Evolutionary conservation across 164 flowering plant genomes (phyloP).

Genomic region (Kingdonia uniflora): DNA sequence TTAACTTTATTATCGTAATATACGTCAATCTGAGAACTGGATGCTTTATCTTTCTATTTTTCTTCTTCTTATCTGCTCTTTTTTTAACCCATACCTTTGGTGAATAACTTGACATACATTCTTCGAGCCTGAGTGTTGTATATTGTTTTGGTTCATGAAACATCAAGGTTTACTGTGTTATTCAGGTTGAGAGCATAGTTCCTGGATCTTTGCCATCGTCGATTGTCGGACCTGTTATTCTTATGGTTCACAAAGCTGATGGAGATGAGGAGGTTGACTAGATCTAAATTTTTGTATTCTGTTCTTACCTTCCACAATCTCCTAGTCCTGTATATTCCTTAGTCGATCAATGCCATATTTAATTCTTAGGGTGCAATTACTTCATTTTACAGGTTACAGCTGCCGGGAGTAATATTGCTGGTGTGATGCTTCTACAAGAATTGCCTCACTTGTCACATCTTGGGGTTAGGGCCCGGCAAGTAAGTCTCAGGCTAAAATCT

Average conservation of each 20-base stretch:
- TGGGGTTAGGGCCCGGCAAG: conserved; percentile 98
- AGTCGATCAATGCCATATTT: background rate
- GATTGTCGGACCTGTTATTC: conserved; percentile 61
- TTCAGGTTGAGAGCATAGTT: conserved; percentile 72
- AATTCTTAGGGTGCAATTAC: background rate
- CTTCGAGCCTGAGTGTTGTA: background rate
- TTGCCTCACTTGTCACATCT: conserved; percentile 96
- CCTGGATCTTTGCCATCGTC: conserved; percentile 70
- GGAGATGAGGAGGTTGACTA: conserved; percentile 91
- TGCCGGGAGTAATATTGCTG: conserved; percentile 70
- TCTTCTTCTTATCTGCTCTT: too few species aligned
- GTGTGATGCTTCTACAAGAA: conserved; percentile 90
- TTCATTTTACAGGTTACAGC: conserved; percentile 59
- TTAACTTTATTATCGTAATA: too few species aligned
- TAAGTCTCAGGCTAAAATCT: conserved; percentile 21
- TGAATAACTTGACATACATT: too few species aligned
- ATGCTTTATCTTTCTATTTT: too few species aligned
- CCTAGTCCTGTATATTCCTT: background rate
- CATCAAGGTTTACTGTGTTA: conserved; percentile 2
- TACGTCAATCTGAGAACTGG: too few species aligned
- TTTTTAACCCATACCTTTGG: too few species aligned
- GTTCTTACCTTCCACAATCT: background rate
- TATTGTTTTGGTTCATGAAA: background rate
- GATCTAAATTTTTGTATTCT: background rate
- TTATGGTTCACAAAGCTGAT: conserved; percentile 85